Evolutionary conservation across 495 filamentous ascomycete species (phyloP), one percentile per base, ranked within the genome.

Genomic region (Lophium mytilinum): DNA sequence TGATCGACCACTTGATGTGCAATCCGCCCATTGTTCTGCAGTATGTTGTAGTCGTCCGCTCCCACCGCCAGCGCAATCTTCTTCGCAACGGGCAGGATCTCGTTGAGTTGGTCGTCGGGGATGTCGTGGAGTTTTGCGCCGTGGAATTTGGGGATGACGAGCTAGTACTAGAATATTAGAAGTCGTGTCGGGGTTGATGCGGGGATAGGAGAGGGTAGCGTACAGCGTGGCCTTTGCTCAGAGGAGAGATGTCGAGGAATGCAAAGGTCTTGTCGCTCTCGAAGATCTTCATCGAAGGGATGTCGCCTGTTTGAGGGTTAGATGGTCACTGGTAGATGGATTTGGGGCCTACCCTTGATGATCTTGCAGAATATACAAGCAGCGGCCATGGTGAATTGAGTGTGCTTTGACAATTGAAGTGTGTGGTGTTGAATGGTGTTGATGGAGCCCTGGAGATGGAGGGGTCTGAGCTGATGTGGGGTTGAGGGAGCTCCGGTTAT

Each of bases 321-420:
- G 9, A 19, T 47, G 50, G 33, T 8, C 11, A 47, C 15, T 14
- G 37, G 6, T 45, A 8, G 41, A 54, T 3, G 14, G 50, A 43
- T 51, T 36, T 30, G 41, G 19, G 14, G 10, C 17, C 61, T 74
- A 86, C 90, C 93, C 78, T 94, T 95, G 74, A 98, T 87, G 70
- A 98, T 97, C 68, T 87, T 95, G 81, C 93, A 98, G 78, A 98
- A 98, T 71, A 97, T 91, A 66, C 93, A 98, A 43, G 88, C 80
- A 18, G 24, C 24, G 24, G 84, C 78, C 73, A 71, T 72, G 57
- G 30, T 61, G 55, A 48, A 24, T 30, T 18, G 45, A 21, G 33
- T 48, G n/a, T 48, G 14, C 18, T 48, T 30, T 11, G 43, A 15
- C 24, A 30, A 30, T 21, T 47, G 43, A 47, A n/a, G 43, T 47